Evolutionary conservation across 1,284 basidiomycete species (phyloP).

Genomic region (Phlebopus sp.): DNA sequence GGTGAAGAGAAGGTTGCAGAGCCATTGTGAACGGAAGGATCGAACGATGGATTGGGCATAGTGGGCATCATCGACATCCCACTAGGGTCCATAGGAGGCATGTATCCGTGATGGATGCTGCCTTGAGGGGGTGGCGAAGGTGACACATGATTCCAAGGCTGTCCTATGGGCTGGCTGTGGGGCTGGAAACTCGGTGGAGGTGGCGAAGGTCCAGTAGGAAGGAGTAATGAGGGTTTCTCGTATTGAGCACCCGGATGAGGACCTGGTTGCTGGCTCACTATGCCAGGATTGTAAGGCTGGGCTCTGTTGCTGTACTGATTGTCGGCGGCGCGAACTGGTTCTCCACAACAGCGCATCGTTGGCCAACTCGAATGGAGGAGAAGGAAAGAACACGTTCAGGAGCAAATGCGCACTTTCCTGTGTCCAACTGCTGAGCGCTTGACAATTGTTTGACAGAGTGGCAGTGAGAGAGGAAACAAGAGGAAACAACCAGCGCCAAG

Average conservation of each 20-base stretch:
- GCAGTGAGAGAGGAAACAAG: too few relatives aligned
- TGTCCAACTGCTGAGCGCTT: not conserved
- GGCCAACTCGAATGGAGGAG: too few relatives aligned
- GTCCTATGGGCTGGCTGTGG: conserved; percentile 23
- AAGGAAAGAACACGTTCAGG: not conserved
- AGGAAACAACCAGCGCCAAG: too few relatives aligned
- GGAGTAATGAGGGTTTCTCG: conserved; percentile 23
- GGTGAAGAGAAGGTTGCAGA: conserved; percentile 3
- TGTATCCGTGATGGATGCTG: conserved; percentile 9
- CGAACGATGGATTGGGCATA: conserved; percentile 6
- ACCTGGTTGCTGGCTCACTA: conserved; percentile 53
- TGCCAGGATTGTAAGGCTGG: conserved; percentile 16
- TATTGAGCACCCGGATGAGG: conserved; percentile 32
- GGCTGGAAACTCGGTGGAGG: conserved; percentile 23
- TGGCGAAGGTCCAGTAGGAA: conserved; percentile 25
- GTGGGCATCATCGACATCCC: conserved; percentile 11
- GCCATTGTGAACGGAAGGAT: not conserved
- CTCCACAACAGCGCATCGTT: conserved; percentile 68
- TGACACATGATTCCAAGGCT: conserved; percentile 33
- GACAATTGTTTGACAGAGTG: not conserved
- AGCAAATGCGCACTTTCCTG: too few relatives aligned
- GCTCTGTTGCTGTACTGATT: conserved; percentile 35
- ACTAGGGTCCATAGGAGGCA: conserved; percentile 2
- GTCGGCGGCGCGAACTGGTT: conserved; percentile 31
- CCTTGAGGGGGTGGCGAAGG: conserved; percentile 31